phyloP scores from a whole-genome alignment of 2,329 filamentous ascomycete genomes.

The Cladosporium sphaerospermum region DNA sequence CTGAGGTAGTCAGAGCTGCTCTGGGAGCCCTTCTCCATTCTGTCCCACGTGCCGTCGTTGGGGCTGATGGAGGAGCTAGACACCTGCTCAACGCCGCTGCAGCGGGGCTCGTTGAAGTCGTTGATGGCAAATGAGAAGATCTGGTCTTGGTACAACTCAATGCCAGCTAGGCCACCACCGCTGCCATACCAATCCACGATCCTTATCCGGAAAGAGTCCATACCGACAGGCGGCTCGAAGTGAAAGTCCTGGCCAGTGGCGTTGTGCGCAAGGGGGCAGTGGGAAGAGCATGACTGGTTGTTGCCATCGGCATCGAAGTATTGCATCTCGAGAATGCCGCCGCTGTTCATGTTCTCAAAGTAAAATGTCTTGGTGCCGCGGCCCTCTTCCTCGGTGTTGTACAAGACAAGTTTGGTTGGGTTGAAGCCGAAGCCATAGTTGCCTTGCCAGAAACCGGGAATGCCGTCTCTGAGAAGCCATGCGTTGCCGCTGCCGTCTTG shows the following conservation, averaged over 20 bases:
- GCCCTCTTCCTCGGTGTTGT: conserved; percentile 78
- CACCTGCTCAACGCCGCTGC: conserved; percentile 55
- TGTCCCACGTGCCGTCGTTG: conserved; percentile 61
- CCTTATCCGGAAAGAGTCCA: conserved; percentile 80
- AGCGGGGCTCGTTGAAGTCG: conserved; percentile 82
- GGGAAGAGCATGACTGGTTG: conserved; percentile 67
- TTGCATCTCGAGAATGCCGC: conserved; percentile 93
- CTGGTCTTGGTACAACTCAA: conserved; percentile 77
- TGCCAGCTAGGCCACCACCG: conserved; percentile 77
- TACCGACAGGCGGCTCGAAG: conserved; percentile 82
- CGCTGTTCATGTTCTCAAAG: conserved; percentile 76
- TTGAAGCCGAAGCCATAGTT: conserved; percentile 76
- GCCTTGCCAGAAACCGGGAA: conserved; percentile 76
- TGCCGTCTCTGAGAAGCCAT: conserved; percentile 73
- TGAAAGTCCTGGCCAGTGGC: conserved; percentile 77
- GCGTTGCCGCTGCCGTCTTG: conserved; percentile 66
- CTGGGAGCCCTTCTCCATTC: conserved; percentile 55
- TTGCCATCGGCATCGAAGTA: conserved; percentile 70
- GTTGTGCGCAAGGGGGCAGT: conserved; percentile 74
- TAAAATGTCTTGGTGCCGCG: conserved; percentile 80
- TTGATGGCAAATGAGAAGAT: conserved; percentile 68
- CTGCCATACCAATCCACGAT: conserved; percentile 80
- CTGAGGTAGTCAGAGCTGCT: conserved; percentile 74
- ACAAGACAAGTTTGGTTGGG: conserved; percentile 79
- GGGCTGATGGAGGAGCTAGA: conserved; percentile 60